Conservation (phyloP, 257 asterid species). For the Ehretia macrophylla region DNA sequence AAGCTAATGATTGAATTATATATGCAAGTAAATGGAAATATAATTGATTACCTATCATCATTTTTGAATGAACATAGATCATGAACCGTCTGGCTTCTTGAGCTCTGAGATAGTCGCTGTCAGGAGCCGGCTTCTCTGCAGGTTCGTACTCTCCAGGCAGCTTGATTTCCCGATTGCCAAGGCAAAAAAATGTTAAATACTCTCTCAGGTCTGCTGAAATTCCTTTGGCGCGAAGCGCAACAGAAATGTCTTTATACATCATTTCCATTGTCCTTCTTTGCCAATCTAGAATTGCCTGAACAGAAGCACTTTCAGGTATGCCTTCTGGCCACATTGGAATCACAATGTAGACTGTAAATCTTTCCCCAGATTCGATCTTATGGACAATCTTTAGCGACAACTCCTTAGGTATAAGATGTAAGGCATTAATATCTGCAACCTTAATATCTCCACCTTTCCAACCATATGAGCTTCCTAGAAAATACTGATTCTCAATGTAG, state of each 20-base stretch:
- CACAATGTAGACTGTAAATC: slow-evolving; percentile 67
- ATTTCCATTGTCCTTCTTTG: slow-evolving; percentile 95
- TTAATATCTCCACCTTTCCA: slow-evolving; percentile 43
- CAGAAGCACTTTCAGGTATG: slow-evolving; percentile 68
- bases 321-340: slow-evolving; percentile 99
- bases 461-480: slow-evolving; percentile 78
- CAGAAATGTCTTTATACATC: slow-evolving; percentile 76
- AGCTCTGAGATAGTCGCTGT: slow-evolving; percentile 64
- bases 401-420: slow-evolving; percentile 79
- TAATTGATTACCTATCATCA: slow-evolving; percentile 66
- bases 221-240: slow-evolving; percentile 49
- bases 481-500: slow-evolving; percentile 88
- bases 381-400: slow-evolving; percentile 71
- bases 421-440: slow-evolving; percentile 57
- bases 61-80: slow-evolving; percentile 90
- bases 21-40: not conserved
- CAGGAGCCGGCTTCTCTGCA: slow-evolving; percentile 54
- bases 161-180: slow-evolving; percentile 71
- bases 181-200: slow-evolving; percentile 79
- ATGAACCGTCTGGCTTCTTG: slow-evolving; percentile 83
- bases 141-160: slow-evolving; percentile 48
- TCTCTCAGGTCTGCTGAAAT: slow-evolving; percentile 51
- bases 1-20: not conserved
- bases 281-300: slow-evolving; percentile 93
- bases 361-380: slow-evolving; percentile 63